phyloP scores from a whole-genome alignment of 257 asterid species.

The Catharanthus roseus region DNA sequence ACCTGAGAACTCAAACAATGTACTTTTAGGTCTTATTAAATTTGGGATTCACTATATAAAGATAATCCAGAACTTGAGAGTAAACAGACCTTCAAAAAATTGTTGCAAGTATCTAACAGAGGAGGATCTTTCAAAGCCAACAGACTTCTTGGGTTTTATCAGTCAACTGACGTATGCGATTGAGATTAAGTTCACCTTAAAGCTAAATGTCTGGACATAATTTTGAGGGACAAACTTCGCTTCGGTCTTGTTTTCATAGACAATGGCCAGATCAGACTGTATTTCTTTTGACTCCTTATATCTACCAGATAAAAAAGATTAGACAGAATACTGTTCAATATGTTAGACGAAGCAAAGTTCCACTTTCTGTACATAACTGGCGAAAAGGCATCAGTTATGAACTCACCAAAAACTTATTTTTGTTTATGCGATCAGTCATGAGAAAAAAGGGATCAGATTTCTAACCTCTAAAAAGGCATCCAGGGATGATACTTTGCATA shows the following conservation, averaged over 20 bases:
- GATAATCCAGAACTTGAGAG: background rate
- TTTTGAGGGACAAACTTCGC: background rate
- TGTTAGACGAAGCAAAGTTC: background rate
- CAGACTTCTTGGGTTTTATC: background rate
- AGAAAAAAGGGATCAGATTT: background rate
- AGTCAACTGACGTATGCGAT: background rate
- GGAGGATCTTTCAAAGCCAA: background rate
- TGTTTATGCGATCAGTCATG: background rate
- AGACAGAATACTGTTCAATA: background rate
- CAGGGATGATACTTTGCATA: background rate
- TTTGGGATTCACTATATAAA: background rate
- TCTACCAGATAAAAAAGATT: background rate
- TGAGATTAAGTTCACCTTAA: background rate
- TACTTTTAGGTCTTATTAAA: background rate
- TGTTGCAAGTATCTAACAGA: background rate
- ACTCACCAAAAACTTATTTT: background rate
- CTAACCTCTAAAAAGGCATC: slow-evolving; percentile 10
- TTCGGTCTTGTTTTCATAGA: background rate
- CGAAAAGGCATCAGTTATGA: background rate
- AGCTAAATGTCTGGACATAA: background rate
- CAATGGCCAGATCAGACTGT: background rate
- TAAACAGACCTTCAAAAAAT: no score
- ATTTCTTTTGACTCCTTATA: background rate
- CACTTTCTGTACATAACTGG: background rate
- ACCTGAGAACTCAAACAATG: background rate